These are phyloP conservation scores for Arthrobotrys sphaeroides DNA, from an alignment of 2,329 filamentous ascomycete species.

Conservation along the genomic window DNA sequence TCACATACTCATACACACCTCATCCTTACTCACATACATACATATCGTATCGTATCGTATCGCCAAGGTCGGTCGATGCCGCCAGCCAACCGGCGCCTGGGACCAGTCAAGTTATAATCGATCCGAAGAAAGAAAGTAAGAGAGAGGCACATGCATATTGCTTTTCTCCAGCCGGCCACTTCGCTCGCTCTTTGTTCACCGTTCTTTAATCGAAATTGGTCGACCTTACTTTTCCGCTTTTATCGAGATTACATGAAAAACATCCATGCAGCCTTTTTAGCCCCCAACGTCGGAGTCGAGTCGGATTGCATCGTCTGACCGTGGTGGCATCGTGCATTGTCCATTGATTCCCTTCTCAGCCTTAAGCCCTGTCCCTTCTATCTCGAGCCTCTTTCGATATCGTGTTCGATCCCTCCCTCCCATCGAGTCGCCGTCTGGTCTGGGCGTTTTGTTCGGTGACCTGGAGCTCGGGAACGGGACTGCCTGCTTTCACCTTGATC, in stretches of 20 bases:
- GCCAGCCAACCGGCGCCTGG: background rate
- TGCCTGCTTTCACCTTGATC: too few species aligned
- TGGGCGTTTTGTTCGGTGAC: background rate
- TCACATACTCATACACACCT: too few species aligned
- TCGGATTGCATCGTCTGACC: constrained; percentile 1
- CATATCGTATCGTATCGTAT: background rate
- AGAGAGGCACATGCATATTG: background rate
- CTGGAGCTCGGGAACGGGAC: background rate
- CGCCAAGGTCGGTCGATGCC: background rate
- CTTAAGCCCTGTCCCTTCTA: constrained; percentile 3
- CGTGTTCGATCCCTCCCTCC: background rate
- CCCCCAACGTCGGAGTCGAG: background rate
- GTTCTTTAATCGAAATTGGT: constrained; percentile 39
- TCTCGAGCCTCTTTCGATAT: background rate
- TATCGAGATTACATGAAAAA: constrained; percentile 42
- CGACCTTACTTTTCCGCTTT: constrained; percentile 42
- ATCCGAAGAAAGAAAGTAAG: too few species aligned
- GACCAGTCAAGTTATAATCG: background rate
- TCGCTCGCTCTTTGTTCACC: constrained; percentile 2
- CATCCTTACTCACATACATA: too few species aligned
- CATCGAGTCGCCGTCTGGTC: background rate
- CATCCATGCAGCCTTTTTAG: constrained; percentile 7
- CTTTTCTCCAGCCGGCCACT: constrained; percentile 18
- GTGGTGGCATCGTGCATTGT: constrained; percentile 9
- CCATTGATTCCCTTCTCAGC: background rate